Conservation (phyloP, 805 yeast genomes). For the Lachancea fermentati region DNA sequence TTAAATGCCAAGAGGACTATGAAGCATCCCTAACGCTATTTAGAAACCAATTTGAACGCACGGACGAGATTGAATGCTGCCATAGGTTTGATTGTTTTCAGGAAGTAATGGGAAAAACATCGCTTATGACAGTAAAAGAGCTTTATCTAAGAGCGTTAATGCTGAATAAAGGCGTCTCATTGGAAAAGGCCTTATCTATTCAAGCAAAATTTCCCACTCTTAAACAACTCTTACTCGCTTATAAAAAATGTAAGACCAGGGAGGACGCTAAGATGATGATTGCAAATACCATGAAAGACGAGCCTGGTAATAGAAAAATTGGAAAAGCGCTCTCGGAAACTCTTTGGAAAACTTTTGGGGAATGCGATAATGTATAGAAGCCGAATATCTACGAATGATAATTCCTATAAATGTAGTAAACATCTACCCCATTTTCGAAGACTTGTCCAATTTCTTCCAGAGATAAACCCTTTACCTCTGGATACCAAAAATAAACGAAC, state of each 20-base stretch:
- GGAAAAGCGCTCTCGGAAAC: constrained; percentile 31
- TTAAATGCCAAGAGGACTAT: constrained; percentile 50
- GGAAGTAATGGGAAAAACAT: constrained; percentile 62
- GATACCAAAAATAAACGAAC: constrained; percentile 37
- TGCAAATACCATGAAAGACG: constrained; percentile 23
- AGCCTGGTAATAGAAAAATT: constrained; percentile 31
- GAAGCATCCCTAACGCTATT: constrained; percentile 37
- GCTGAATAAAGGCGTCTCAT: constrained; percentile 73
- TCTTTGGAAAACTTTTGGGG: constrained; percentile 11
- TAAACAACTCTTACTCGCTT: constrained; percentile 36
- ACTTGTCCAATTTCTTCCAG: constrained; percentile 39
- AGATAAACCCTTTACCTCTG: constrained; percentile 42
- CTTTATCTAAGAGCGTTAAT: constrained; percentile 69
- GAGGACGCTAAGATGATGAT: constrained; percentile 26
- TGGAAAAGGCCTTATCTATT: constrained; percentile 78
- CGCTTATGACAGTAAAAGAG: constrained; percentile 67
- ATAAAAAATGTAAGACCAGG: constrained; percentile 21
- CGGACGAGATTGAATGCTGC: constrained; percentile 33
- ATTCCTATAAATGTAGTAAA: constrained; percentile 31
- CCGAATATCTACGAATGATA: constrained; percentile 24
- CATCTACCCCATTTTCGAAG: constrained; percentile 38
- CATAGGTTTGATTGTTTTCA: constrained; percentile 55
- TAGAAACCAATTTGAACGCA: constrained; percentile 39
- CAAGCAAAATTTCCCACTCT: constrained; percentile 75
- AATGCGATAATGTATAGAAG: background rate